phyloP scores from a whole-genome alignment of 2,329 filamentous ascomycete species.

The Ceratocystis ficicola region DNA sequence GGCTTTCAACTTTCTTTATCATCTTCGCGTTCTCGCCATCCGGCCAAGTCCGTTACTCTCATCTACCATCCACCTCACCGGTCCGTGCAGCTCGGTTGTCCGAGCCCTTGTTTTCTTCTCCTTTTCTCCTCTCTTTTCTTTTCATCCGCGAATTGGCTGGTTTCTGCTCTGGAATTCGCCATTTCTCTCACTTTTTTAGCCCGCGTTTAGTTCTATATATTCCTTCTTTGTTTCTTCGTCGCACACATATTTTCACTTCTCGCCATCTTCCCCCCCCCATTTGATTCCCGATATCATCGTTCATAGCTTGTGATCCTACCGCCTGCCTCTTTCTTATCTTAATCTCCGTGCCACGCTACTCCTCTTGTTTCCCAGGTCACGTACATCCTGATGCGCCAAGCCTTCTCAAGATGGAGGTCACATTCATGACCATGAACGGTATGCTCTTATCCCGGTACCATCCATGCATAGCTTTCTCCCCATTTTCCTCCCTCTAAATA shows the following conservation, averaged over 20 bases:
- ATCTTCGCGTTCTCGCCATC: background rate
- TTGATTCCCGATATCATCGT: background rate
- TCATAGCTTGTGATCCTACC: conserved; percentile 7
- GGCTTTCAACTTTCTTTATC: background rate
- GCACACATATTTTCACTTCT: background rate
- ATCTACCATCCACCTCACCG: conserved; percentile 1
- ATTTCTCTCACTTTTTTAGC: background rate
- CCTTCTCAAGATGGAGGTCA: conserved; percentile 55
- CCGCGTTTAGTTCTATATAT: background rate
- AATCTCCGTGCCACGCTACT: conserved; percentile 6
- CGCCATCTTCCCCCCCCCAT: background rate
- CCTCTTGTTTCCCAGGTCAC: background rate
- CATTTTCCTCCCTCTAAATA: background rate
- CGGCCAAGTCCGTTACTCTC: conserved; percentile 8
- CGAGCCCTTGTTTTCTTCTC: conserved; percentile 4
- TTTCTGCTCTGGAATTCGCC: background rate
- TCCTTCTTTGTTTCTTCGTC: background rate
- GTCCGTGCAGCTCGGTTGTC: conserved; percentile 11
- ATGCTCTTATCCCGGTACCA: background rate
- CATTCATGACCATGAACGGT: conserved; percentile 88
- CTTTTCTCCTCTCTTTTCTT: conserved; percentile 2
- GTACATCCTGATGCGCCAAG: conserved; percentile 11
- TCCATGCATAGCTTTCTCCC: background rate
- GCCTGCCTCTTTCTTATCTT: conserved; percentile 11
- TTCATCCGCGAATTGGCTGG: background rate